Percentiles rank a stretch among this genome's conserved stretches.
Evolutionary conservation across 2,329 filamentous ascomycete species (phyloP).

Genomic region (Xylaria sp.): DNA sequence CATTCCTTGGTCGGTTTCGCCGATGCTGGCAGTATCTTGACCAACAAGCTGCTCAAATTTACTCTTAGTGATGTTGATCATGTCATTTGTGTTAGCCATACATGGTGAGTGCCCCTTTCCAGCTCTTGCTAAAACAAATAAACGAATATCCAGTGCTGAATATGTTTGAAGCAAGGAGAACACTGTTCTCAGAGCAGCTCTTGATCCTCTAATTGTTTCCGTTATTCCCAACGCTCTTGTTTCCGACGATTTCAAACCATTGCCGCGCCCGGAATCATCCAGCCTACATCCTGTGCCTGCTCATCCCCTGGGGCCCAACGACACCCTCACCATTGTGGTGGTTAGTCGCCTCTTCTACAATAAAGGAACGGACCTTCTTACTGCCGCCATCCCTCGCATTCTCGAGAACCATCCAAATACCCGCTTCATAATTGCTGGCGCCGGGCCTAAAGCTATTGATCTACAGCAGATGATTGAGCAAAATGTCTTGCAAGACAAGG

Average conservation of each 20-base stretch:
- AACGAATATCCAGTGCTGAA: conserved; percentile 24
- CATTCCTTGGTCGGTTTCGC: conserved; percentile 97
- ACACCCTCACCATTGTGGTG: conserved; percentile 92
- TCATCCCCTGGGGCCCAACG: conserved; percentile 69
- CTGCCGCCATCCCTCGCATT: conserved; percentile 89
- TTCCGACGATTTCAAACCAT: conserved; percentile 86
- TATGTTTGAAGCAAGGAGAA: conserved; percentile 75
- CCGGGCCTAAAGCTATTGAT: conserved; percentile 93
- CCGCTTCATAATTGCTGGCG: conserved; percentile 93
- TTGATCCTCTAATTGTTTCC: conserved; percentile 95
- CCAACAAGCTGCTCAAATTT: conserved; percentile 96
- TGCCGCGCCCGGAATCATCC: conserved; percentile 42
- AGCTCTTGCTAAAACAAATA: not conserved
- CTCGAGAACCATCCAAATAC: conserved; percentile 86
- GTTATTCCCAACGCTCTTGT: conserved; percentile 98
- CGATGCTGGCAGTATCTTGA: conserved; percentile 90
- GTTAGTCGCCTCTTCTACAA: conserved; percentile 98
- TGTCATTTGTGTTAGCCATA: conserved; percentile 97
- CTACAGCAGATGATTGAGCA: conserved; percentile 97
- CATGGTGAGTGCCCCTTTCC: conserved; percentile 59
- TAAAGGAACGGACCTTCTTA: conserved; percentile 95
- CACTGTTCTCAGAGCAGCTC: conserved; percentile 85
- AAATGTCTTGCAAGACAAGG: conserved; percentile 86
- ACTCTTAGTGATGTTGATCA: conserved; percentile 94
- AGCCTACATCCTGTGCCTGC: conserved; percentile 47